Evolutionary conservation across 2,329 filamentous ascomycete species (phyloP), one percentile per base, ranked within the genome.

Genomic region (Rutstroemia sp.): DNA sequence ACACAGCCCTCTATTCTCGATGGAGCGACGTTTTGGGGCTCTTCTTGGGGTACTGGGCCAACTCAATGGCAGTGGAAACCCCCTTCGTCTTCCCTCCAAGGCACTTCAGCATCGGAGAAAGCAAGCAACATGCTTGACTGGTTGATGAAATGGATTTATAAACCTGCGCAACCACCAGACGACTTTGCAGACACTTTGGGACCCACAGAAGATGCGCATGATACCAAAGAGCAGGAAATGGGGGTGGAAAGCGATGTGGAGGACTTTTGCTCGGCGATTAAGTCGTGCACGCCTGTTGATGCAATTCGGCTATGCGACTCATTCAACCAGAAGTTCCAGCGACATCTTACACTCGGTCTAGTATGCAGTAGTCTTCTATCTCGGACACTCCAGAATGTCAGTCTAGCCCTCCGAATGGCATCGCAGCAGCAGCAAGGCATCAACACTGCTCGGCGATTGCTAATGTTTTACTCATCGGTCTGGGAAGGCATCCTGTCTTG

Each of bases 11-110:
- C 61, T n/a, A 30, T 58, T 17, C 51, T 55, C 38, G 53, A 59
- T 30, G 39, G 62, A 21, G 57, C 50, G 5, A 17, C 51, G 30
- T 36, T 64, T 48, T 65, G 64, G 61, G 60, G 61, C 12, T 61
- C 61, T 5, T 63, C 64, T 47, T 58, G 60, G 45, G 57, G 62
- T 16, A 36, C 57, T 16, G 67, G 66, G 47, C 64, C 57, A 46
- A 63, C 60, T 7, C 54, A 63, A 58, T 70, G 65, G 63, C 58
- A 64, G 25, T 70, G 68, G 65, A 57, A 70, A 51, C 56, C 68
- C 38, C 69, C 69, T 36, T 63, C 61, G 8, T 36, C 55, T 7
- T 63, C 61, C 9, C 39, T 54, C 6, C 60, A 51, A 19, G 23
- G 54, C n/a, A 25, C 56, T 21, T 56, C 49, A 16, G 38, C 57